Percentiles rank a stretch among this genome's conserved stretches.
These are phyloP conservation scores for Coemansia sp. DNA, from an alignment of 192 early-diverging fungal genomes.

Conservation along the genomic window DNA sequence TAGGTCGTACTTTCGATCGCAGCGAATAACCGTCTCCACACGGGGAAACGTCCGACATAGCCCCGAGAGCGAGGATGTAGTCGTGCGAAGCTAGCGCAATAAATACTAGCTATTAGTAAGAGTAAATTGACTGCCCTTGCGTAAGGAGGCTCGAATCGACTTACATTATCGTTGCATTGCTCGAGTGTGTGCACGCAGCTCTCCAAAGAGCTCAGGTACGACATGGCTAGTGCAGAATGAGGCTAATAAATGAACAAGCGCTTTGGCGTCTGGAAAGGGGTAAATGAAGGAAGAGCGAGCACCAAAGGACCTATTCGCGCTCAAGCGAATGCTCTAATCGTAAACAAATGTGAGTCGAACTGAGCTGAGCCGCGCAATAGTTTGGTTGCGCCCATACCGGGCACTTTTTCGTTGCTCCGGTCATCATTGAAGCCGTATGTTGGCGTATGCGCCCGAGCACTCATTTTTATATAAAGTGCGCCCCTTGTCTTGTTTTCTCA, in stretches of 20 bases:
- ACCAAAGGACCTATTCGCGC: too few relatives aligned
- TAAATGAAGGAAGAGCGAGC: neutral
- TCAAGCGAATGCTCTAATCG: neutral
- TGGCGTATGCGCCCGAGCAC: neutral
- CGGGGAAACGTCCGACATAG: slow-evolving; percentile 52
- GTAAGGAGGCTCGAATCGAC: neutral
- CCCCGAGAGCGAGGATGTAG: slow-evolving; percentile 33
- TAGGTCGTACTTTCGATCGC: slow-evolving; percentile 48
- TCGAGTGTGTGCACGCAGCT: slow-evolving; percentile 33
- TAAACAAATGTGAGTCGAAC: neutral
- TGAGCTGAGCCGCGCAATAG: neutral
- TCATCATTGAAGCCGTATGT: neutral
- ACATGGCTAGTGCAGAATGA: slow-evolving; percentile 20
- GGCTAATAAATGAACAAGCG: neutral
- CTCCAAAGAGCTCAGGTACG: slow-evolving; percentile 45
- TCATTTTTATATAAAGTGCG: too few relatives aligned
- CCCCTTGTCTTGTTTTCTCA: neutral
- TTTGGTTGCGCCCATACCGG: neutral
- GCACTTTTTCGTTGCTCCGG: neutral
- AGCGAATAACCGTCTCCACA: slow-evolving; percentile 47
- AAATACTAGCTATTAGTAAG: neutral
- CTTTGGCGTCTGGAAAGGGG: neutral
- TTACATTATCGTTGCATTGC: slow-evolving; percentile 30
- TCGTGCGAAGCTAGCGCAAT: slow-evolving; percentile 28
- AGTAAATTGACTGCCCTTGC: neutral